phyloP scores from a whole-genome alignment of 1,284 basidiomycete genomes.

The Veloporphyrellus conicus region DNA sequence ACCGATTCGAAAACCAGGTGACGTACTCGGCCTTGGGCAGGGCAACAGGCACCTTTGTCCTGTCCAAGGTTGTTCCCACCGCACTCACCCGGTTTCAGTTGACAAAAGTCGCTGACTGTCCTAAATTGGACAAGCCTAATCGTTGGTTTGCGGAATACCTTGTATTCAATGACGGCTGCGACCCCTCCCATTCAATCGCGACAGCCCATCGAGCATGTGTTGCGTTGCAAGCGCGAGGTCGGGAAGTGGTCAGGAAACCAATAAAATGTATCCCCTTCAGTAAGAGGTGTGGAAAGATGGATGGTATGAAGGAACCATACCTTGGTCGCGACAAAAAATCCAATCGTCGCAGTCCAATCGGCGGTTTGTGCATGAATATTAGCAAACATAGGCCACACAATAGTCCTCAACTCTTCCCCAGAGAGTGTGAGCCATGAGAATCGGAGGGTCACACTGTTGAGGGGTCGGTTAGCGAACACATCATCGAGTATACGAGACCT shows the following conservation, averaged over 20 bases:
- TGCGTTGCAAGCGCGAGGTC: background rate
- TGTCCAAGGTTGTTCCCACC: constrained; percentile 9
- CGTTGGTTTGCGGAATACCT: background rate
- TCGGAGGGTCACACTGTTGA: constrained; percentile 11
- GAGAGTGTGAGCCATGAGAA: constrained; percentile 11
- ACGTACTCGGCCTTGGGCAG: constrained; percentile 8
- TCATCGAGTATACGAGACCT: background rate
- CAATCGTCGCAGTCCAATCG: too few species aligned
- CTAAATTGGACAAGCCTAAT: constrained; percentile 6
- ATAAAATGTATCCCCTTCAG: background rate
- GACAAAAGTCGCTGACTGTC: constrained; percentile 22
- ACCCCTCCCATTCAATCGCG: background rate
- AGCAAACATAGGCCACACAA: too few species aligned
- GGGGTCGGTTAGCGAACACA: background rate
- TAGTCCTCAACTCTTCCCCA: constrained; percentile 1
- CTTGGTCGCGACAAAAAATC: constrained; percentile 9
- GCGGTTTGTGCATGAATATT: too few species aligned
- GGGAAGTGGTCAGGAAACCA: background rate
- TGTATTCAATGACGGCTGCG: background rate
- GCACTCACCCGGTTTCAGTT: constrained; percentile 16
- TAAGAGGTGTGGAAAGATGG: background rate
- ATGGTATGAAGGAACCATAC: background rate
- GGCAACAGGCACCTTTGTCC: constrained; percentile 18
- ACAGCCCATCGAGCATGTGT: constrained; percentile 5
- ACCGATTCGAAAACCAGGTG: constrained; percentile 4